phyloP scores from a whole-genome alignment of 1,284 basidiomycete species.

The Fomitiporia mediterranea region DNA sequence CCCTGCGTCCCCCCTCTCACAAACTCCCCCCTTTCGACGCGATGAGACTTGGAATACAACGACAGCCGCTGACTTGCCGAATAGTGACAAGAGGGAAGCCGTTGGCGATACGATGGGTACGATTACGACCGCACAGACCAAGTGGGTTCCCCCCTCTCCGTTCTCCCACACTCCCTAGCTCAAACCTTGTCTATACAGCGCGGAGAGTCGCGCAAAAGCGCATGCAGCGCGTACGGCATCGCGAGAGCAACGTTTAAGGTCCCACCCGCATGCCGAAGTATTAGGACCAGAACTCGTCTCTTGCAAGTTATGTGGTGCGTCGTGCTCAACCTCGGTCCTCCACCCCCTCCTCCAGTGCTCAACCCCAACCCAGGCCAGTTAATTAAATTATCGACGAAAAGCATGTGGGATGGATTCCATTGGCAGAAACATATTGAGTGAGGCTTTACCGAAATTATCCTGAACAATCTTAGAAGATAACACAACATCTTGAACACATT shows the following conservation, averaged over 20 bases:
- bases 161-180: neutral
- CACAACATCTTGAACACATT: too few relatives aligned
- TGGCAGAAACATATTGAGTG: too few relatives aligned
- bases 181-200: neutral
- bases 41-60: neutral
- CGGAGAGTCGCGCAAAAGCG: conserved; percentile 5
- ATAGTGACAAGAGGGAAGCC: neutral
- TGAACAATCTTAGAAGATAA: too few relatives aligned
- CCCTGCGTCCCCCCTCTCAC: conserved; percentile 1
- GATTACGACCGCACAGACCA: neutral
- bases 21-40: neutral
- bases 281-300: conserved; percentile 47
- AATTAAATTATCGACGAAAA: conserved; percentile 67
- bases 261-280: conserved; percentile 49
- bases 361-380: too few relatives aligned
- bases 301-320: conserved; percentile 56
- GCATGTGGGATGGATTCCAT: conserved; percentile 59
- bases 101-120: neutral
- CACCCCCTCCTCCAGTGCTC: too few relatives aligned
- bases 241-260: conserved; percentile 45
- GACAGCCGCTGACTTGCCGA: neutral
- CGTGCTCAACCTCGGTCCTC: too few relatives aligned
- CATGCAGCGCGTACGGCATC: conserved; percentile 14
- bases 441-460: too few relatives aligned
- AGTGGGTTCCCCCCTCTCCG: conserved; percentile 1